phyloP scores from a whole-genome alignment of 225 moss, liverwort and hornwort species.

The Sphagnum contortum region DNA sequence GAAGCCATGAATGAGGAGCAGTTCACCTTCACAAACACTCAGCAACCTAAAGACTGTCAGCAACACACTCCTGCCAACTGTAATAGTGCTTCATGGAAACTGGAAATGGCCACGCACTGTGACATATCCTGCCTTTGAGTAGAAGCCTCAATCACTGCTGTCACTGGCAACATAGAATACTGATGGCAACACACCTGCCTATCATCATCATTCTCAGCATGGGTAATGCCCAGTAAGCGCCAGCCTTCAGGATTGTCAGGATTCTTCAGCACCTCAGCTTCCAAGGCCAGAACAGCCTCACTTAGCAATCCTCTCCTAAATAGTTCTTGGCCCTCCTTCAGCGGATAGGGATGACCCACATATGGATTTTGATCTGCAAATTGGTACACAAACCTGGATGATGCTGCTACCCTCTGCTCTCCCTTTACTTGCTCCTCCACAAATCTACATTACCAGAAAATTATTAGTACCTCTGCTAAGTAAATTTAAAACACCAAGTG shows the following conservation, averaged over 20 bases:
- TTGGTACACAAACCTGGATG: conserved; percentile 73
- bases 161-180: no score
- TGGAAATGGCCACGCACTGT: no score
- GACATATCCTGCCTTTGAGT: no score
- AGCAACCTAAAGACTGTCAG: no score
- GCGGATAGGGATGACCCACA: conserved; percentile 89
- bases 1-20: no score
- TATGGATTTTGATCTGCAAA: conserved; percentile 98
- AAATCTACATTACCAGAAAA: conserved; percentile 41
- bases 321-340: conserved; percentile 97
- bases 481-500: no score
- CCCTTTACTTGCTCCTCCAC: conserved; percentile 78
- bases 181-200: conserved; percentile 44
- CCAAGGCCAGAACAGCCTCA: conserved; percentile 95
- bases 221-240: conserved; percentile 89
- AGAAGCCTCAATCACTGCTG: no score
- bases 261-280: conserved; percentile 92
- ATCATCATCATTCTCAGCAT: conserved; percentile 98
- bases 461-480: no score
- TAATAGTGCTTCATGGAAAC: no score
- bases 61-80: no score
- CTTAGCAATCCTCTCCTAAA: conserved; percentile 93
- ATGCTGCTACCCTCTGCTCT: conserved; percentile 27
- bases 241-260: conserved; percentile 86
- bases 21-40: no score